phyloP scores from a whole-genome alignment of 2,329 filamentous ascomycete species.

The Teratosphaeria zuluensis region DNA sequence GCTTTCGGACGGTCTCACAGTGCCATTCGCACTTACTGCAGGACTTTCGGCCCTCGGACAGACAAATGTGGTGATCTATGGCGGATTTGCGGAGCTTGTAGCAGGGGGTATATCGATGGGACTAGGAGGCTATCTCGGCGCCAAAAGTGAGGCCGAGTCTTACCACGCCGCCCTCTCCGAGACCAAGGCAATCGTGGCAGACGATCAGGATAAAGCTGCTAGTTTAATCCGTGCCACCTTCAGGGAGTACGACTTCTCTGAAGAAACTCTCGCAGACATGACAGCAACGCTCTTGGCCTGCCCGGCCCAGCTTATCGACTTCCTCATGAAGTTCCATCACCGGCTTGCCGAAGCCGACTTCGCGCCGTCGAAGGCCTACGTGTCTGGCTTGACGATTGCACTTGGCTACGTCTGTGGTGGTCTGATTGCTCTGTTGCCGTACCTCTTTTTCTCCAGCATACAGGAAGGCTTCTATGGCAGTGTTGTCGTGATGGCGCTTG shows the following conservation, averaged over 20 bases:
- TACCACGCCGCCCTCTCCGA: slow-evolving; percentile 38
- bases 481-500: slow-evolving; percentile 50
- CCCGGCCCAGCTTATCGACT: slow-evolving; percentile 32
- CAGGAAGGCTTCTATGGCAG: slow-evolving; percentile 49
- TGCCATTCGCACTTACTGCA: slow-evolving; percentile 35
- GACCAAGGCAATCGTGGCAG: slow-evolving; percentile 31
- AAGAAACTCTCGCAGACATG: slow-evolving; percentile 16
- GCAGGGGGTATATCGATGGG: slow-evolving; percentile 36
- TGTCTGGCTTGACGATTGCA: slow-evolving; percentile 56
- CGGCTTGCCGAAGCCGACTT: slow-evolving; percentile 35
- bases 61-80: slow-evolving; percentile 31
- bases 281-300: slow-evolving; percentile 7
- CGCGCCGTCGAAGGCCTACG: slow-evolving; percentile 32
- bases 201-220: slow-evolving; percentile 28
- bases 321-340: slow-evolving; percentile 41
- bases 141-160: slow-evolving; percentile 42
- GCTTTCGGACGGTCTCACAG: slow-evolving; percentile 34
- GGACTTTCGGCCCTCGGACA: slow-evolving; percentile 32
- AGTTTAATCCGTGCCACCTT: slow-evolving; percentile 34
- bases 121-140: slow-evolving; percentile 34
- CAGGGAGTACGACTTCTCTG: slow-evolving; percentile 31
- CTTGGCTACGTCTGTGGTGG: slow-evolving; percentile 62
- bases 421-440: slow-evolving; percentile 60
- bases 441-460: slow-evolving; percentile 45
- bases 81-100: slow-evolving; percentile 31